Base-by-base conservation (phyloP, 2,329 filamentous ascomycete species). In the Ilyonectria destructans region DNA sequence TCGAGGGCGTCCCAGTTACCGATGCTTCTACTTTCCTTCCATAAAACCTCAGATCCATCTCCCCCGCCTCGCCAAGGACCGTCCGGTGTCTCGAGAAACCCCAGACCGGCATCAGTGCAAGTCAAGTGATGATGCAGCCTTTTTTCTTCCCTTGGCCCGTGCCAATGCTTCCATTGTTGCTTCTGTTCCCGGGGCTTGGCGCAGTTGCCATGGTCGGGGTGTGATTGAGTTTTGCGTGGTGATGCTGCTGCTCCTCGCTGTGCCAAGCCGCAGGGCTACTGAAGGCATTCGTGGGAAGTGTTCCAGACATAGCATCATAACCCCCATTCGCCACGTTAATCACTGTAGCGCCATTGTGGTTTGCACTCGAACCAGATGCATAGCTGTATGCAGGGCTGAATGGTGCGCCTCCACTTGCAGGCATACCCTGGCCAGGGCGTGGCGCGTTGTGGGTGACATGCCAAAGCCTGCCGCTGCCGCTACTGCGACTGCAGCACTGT, bases 271-370 rank as follows among this genome's bases (percentile, higher is more conserved):
- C 83, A 4, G 85, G 84, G 56, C 85, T 87, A 17, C 83, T 80
- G 71, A 87, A 87, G 1, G 85, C 82, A 58, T 88, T 87, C 19
- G 87, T 86, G 4, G 87, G 82, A 5, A 89, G 74, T 9, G 84
- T 83, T 13, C 87, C 86, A 73, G 91, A 91, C 87, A 91, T 90
- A 12, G 88, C 86, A 68, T 90, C 88, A 73, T 85, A 90, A 2
- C 78, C 77, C n/a, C 79, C 78, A 29, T 75, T 77, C 33, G 74
- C 75, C 35, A 80, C 78, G 58, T 78, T 75, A 52, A 79, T 77
- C 46, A 77, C 71, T 9, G 71, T 68, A 17, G 72, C 66, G 10
- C 76, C 75, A 15, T 76, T 72, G 58, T 78, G 74, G 51, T 74
- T 76, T n/a, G 72, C 60, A 4, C 74, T 76, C 29, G 77, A 76